phyloP scores from a whole-genome alignment of 2,329 filamentous ascomycete genomes.

The Ophiostoma piceae region DNA sequence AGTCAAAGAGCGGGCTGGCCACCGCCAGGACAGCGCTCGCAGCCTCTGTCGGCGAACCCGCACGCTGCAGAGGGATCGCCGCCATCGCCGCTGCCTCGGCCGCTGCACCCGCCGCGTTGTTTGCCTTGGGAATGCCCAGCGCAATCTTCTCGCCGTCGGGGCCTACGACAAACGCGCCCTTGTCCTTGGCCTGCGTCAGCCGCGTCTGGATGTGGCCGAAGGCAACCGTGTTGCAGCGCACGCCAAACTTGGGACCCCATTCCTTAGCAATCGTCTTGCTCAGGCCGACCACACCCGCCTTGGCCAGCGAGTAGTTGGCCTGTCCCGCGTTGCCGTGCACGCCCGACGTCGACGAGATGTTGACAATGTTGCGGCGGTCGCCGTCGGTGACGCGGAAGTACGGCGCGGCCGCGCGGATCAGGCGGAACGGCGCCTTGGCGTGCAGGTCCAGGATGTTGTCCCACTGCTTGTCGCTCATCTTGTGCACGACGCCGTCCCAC shows the following conservation, averaged over 20 bases:
- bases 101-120: conserved; percentile 37
- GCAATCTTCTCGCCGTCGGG: conserved; percentile 70
- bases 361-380: conserved; percentile 72
- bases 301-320: conserved; percentile 80
- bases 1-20: conserved; percentile 74
- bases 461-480: conserved; percentile 89
- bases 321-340: conserved; percentile 87
- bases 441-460: conserved; percentile 80
- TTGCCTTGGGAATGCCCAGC: conserved; percentile 66
- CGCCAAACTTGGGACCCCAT: conserved; percentile 80
- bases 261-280: conserved; percentile 89
- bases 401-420: conserved; percentile 71
- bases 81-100: conserved; percentile 43
- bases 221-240: conserved; percentile 75
- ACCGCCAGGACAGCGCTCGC: conserved; percentile 72
- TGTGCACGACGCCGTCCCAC: conserved; percentile 90
- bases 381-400: conserved; percentile 86
- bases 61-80: conserved; percentile 73
- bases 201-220: conserved; percentile 79
- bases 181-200: conserved; percentile 78
- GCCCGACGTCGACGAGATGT: conserved; percentile 76
- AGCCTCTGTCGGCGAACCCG: conserved; percentile 74
- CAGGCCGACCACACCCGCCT: conserved; percentile 75
- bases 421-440: conserved; percentile 78
- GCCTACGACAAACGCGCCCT: conserved; percentile 70